Evolutionary conservation across 2,329 filamentous ascomycete genomes (phyloP), one percentile per base, ranked within the genome.

Genomic region (Pyrenophora seminiperda): DNA sequence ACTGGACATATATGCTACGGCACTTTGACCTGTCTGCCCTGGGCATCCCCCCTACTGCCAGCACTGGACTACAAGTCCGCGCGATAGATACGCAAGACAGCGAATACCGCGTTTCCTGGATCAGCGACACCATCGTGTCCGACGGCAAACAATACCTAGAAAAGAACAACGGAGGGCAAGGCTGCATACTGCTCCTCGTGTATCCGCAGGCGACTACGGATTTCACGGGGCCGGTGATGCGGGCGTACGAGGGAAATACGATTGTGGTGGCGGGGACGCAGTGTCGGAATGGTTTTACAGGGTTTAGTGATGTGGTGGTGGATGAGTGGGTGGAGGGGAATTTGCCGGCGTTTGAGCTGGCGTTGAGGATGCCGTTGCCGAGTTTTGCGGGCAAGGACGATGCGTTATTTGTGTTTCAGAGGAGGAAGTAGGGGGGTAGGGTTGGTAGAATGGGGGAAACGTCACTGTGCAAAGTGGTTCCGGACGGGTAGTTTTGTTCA

Each of bases 341-440:
- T 64, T 79, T 83, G 63, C 68, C 65, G 19, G 77, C 75, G 1
- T 91, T 85, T 81, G 77, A 79, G 41, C 81, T 82, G 68, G 77
- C 82, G 2, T 78, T 83, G 11, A 85, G 88, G 74, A 77, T 90
- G 54, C 80, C 87, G 3, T 68, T 91, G 65, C 87, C 87, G 17
- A 89, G 86, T 68, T 91, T 91, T 72, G 83, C 87, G 2, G 88
- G 85, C 20, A 91, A 91, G 70, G 88, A 91, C 61, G 88, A 91
- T 73, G 88, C 84, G 0, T 64, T 91, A 47, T 91, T 85, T 71
- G 79, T 89, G 15, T 90, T 87, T 45, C 67, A 73, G 59, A 72
- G 70, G 50, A 71, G 54, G 50, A 62, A 61, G 41, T 37, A 39
- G 31, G 19, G 1, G 4, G 24, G 2, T 27, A n/a, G n/a, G 22